Evolutionary conservation across 2,329 filamentous ascomycete genomes (phyloP).

Genomic region (Neurospora crassa): DNA sequence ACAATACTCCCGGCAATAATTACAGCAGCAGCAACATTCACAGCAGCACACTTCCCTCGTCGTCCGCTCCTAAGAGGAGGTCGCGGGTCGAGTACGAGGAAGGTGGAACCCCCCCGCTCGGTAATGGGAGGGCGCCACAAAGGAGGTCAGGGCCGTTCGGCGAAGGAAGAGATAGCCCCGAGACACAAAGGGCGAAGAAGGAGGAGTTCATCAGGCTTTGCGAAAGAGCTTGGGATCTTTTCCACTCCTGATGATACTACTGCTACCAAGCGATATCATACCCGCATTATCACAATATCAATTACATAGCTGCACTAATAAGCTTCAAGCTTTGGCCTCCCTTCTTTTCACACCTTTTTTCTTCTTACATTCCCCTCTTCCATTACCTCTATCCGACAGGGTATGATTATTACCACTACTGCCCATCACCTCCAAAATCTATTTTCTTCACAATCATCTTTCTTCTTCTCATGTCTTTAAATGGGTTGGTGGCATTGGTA

Average conservation of each 20-base stretch:
- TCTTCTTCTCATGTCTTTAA: not conserved
- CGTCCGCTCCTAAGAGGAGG: constrained; percentile 47
- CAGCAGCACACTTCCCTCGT: not conserved
- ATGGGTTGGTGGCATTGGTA: not conserved
- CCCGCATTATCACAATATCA: not conserved
- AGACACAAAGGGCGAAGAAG: constrained; percentile 76
- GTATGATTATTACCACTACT: not conserved
- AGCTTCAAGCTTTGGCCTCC: not conserved
- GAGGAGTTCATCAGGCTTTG: constrained; percentile 86
- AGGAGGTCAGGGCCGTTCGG: constrained; percentile 61
- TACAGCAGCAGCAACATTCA: not conserved
- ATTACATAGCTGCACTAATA: not conserved
- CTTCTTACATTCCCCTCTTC: not conserved
- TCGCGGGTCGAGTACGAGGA: constrained; percentile 89
- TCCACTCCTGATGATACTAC: constrained; percentile 62
- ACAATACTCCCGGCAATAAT: constrained; percentile 3
- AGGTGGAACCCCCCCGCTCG: constrained; percentile 71
- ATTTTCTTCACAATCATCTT: not conserved
- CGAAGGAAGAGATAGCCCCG: constrained; percentile 72
- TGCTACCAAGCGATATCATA: not conserved
- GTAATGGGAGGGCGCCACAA: constrained; percentile 38
- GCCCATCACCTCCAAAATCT: not conserved
- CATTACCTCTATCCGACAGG: not conserved
- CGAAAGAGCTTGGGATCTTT: constrained; percentile 88
- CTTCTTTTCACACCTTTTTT: not conserved